These are phyloP conservation scores for Aspergillus wentii DNA, from an alignment of 495 filamentous ascomycete genomes.

Conservation along the genomic window DNA sequence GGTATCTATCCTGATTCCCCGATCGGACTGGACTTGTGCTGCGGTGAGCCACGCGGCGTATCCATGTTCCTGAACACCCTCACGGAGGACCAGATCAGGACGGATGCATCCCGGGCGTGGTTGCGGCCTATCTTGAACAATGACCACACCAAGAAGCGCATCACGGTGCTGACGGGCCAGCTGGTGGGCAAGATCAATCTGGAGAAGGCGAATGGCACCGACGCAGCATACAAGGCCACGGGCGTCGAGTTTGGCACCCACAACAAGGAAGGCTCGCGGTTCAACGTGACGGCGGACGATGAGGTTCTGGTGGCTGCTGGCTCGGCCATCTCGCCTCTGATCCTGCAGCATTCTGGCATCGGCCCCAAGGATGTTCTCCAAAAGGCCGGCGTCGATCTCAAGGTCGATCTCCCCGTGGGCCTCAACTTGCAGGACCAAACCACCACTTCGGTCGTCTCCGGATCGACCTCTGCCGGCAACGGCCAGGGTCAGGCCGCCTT, in stretches of 20 bases:
- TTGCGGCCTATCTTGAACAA: constrained; percentile 31
- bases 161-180: constrained; percentile 26
- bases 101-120: constrained; percentile 37
- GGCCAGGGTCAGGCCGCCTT: not conserved
- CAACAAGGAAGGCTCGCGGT: constrained; percentile 4
- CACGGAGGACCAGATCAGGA: not conserved
- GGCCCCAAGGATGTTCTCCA: constrained; percentile 18
- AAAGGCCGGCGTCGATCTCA: constrained; percentile 39
- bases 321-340: constrained; percentile 7
- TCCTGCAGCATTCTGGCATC: constrained; percentile 16
- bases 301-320: constrained; percentile 13
- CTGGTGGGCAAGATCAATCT: constrained; percentile 33
- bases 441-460: not conserved
- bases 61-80: constrained; percentile 1
- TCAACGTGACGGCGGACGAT: constrained; percentile 5
- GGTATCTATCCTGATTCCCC: constrained; percentile 25
- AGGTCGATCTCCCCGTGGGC: constrained; percentile 44
- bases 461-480: not conserved
- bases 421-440: constrained; percentile 31
- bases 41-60: not conserved
- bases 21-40: not conserved
- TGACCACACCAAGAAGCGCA: constrained; percentile 21
- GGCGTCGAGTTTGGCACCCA: constrained; percentile 19
- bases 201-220: not conserved
- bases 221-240: not conserved